Base-by-base conservation (phyloP, 208 protist species). In the Trypanosoma avium region DNA sequence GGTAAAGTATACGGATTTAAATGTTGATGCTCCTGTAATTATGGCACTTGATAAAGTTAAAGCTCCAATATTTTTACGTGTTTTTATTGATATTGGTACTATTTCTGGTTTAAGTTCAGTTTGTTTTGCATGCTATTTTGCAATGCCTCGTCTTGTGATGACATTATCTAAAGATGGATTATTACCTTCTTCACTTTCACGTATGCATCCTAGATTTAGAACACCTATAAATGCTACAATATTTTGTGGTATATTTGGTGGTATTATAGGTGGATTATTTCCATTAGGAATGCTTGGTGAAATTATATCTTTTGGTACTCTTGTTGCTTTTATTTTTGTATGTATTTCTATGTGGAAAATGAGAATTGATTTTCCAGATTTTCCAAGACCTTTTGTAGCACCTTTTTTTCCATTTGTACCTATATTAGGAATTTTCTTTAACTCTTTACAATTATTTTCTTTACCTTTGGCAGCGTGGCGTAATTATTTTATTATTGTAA, bases 271-370 rank as follows among this genome's bases (percentile, higher is more conserved):
- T 4, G 63, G 64, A 13, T 17, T 84, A 6, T 67, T 84, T 33
- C 53, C 73, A 12, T 49, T 84, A 19, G 70, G 64, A 19, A 61
- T 75, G 45, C 62, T 84, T n/a, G 65, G 62, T 17, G 60, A 78
- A 42, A 55, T 84, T 19, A 67, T 84, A 43, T 78, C 68, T 33
- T 73, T 81, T 46, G 78, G 78, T 30, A 73, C 70, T 0, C 73
- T 84, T 22, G 49, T 84, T 1, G 60, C 73, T 32, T 80, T 81
- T 47, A 63, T 46, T 17, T 53, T 58, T 29, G 78, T 81, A 7
- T 84, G 74, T 71, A 38, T 71, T 27, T 74, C 73, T 13, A 65
- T 73, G 61, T 61, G 67, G 66, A 63, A 64, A 40, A 59, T 61
- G 26, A 38, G 65, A n/a, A 38, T 57, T 30, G 62, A 68, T 43